Conservation (phyloP, 139 green algal genomes). For the Picochlorum sp. region DNA sequence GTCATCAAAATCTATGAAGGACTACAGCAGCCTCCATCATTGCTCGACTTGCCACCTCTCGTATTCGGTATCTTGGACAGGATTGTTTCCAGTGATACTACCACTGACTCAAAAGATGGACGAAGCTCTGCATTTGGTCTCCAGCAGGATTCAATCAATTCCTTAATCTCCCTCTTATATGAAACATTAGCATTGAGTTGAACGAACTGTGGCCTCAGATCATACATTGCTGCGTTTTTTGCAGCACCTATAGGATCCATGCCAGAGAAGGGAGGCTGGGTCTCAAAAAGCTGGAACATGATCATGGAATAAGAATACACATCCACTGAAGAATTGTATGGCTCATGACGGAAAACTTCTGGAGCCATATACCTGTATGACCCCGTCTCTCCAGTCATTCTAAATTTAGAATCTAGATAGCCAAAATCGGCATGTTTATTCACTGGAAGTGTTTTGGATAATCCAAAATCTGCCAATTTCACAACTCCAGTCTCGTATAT, state of each 20-base stretch:
- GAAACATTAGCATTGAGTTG: background rate
- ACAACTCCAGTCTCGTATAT: slow-evolving; percentile 62
- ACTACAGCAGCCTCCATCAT: slow-evolving; percentile 4
- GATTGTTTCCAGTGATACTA: background rate
- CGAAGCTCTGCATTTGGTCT: slow-evolving; percentile 1
- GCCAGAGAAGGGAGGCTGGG: slow-evolving; percentile 31
- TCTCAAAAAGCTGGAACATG: slow-evolving; percentile 44
- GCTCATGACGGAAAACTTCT: slow-evolving; percentile 59
- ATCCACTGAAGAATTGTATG: slow-evolving; percentile 54
- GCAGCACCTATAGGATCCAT: slow-evolving; percentile 43
- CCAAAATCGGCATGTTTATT: slow-evolving; percentile 51
- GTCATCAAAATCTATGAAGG: background rate
- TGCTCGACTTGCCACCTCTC: too few species aligned
- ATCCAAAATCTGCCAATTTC: slow-evolving; percentile 75
- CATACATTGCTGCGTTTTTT: slow-evolving; percentile 32
- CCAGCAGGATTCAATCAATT: slow-evolving; percentile 36
- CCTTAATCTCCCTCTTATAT: slow-evolving; percentile 14
- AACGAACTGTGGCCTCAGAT: slow-evolving; percentile 30
- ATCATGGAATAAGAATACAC: slow-evolving; percentile 54
- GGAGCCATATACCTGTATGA: slow-evolving; percentile 52
- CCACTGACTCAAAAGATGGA: slow-evolving; percentile 5
- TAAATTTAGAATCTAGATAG: slow-evolving; percentile 47
- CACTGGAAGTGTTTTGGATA: slow-evolving; percentile 72
- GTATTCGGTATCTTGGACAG: background rate
- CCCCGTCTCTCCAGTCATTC: slow-evolving; percentile 73